Conservation (phyloP, 129 eudicot species). For the Solidago caesia region DNA sequence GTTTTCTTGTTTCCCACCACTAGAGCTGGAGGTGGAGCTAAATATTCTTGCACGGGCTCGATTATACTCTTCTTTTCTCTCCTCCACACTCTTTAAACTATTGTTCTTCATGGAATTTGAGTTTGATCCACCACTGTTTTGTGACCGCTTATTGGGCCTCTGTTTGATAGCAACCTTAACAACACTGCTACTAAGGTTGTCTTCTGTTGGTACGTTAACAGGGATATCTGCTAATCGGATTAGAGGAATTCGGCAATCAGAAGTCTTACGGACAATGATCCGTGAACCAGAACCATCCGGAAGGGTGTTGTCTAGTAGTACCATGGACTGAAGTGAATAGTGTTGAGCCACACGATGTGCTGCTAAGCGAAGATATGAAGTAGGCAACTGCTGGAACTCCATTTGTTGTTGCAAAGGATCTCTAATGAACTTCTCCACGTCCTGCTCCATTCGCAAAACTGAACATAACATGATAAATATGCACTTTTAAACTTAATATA, state of each 20-base stretch:
- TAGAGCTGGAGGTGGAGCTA: conserved; percentile 54
- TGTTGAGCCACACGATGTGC: conserved; percentile 99
- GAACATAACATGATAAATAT: conserved; percentile 28
- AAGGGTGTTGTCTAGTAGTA: conserved; percentile 65
- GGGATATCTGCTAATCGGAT: conserved; percentile 95
- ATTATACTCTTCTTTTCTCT: conserved; percentile 94
- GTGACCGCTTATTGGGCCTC: conserved; percentile 76
- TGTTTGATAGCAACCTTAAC: conserved; percentile 94
- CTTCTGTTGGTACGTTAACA: conserved; percentile 73
- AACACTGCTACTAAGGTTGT: conserved; percentile 33
- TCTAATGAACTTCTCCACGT: conserved; percentile 81
- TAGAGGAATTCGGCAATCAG: conserved; percentile 63
- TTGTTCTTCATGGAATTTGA: conserved; percentile 51
- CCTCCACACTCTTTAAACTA: conserved; percentile 90
- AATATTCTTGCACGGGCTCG: conserved; percentile 96
- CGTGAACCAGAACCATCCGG: conserved; percentile 91
- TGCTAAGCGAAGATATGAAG: conserved; percentile 91
- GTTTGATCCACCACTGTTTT: conserved; percentile 34
- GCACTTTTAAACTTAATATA: neutral
- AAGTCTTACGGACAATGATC: conserved; percentile 81
- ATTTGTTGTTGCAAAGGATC: conserved; percentile 87
- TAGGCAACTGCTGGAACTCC: conserved; percentile 98
- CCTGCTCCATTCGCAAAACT: conserved; percentile 98
- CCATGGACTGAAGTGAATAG: conserved; percentile 96
- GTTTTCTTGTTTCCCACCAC: conserved; percentile 52